These are phyloP conservation scores for Cinchona pubescens DNA, from an alignment of 257 asterid species.

Conservation along the genomic window DNA sequence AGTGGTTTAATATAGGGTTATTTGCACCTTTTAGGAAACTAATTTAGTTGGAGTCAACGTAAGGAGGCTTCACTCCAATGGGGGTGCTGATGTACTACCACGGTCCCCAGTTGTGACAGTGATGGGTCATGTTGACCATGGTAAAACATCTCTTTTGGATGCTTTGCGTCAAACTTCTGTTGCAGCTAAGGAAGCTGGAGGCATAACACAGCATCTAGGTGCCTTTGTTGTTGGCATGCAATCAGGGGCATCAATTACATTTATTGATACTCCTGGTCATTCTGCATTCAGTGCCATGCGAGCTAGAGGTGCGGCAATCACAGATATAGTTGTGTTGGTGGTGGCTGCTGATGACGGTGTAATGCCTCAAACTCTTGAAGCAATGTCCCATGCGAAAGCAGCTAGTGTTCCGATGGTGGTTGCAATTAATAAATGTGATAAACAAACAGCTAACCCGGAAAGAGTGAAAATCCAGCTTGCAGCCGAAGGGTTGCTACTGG, in stretches of 20 bases:
- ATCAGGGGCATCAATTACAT: slow-evolving; percentile 82
- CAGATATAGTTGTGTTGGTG: slow-evolving; percentile 89
- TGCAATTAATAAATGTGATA: slow-evolving; percentile 91
- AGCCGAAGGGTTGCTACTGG: slow-evolving; percentile 73
- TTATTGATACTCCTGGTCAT: slow-evolving; percentile 98
- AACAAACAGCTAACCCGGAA: slow-evolving; percentile 75
- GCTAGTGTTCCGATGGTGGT: slow-evolving; percentile 86
- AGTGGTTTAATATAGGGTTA: slow-evolving; percentile 8
- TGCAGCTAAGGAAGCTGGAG: slow-evolving; percentile 98
- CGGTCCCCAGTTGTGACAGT: slow-evolving; percentile 96
- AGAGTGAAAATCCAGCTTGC: slow-evolving; percentile 82
- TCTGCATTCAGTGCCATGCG: slow-evolving; percentile 99
- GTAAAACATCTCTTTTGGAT: slow-evolving; percentile 89
- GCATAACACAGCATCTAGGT: slow-evolving; percentile 95
- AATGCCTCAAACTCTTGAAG: slow-evolving; percentile 98
- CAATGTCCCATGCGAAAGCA: slow-evolving; percentile 81
- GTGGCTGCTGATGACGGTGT: slow-evolving; percentile 99
- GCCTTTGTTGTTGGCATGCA: slow-evolving; percentile 96
- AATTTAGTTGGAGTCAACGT: slow-evolving; percentile 83
- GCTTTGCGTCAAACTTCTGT: slow-evolving; percentile 84
- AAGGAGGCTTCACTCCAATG: slow-evolving; percentile 61
- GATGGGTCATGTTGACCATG: slow-evolving; percentile 99
- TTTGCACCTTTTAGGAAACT: slow-evolving; percentile 56
- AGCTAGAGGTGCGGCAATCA: slow-evolving; percentile 94
- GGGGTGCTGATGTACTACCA: slow-evolving; percentile 54